phyloP scores from a whole-genome alignment of 495 filamentous ascomycete species.

The Cetradonia linearis region DNA sequence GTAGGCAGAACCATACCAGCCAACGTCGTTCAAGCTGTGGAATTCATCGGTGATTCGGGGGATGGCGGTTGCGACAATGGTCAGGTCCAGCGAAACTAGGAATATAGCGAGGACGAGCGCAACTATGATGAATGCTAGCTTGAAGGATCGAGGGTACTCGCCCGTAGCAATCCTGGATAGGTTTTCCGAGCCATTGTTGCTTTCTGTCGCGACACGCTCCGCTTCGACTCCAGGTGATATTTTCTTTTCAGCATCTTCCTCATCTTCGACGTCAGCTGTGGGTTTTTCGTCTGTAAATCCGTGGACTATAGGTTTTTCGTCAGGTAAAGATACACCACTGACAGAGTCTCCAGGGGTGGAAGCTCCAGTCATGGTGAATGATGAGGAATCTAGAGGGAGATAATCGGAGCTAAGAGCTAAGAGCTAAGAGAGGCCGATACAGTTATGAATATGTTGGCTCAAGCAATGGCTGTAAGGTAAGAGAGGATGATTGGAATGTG shows the following conservation, averaged over 20 bases:
- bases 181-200: neutral
- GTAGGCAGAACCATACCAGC: constrained; percentile 50
- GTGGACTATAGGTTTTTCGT: neutral
- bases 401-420: neutral
- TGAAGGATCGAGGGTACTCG: constrained; percentile 31
- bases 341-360: neutral
- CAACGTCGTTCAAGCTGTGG: constrained; percentile 35
- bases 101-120: constrained; percentile 43
- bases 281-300: neutral
- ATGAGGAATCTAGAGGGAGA: neutral
- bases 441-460: neutral
- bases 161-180: neutral
- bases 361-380: neutral
- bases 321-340: neutral
- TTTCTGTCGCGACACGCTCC: neutral
- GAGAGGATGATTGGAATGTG: neutral
- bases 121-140: constrained; percentile 33
- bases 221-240: neutral
- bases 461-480: neutral
- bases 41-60: constrained; percentile 44
- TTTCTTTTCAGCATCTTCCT: too few species aligned
- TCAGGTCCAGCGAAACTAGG: constrained; percentile 43
- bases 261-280: neutral
- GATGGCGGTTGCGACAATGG: constrained; percentile 38
- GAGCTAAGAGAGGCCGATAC: neutral